Base-by-base conservation (phyloP, 192 early-diverging fungal genomes). In the Helicostylum pulchrum region DNA sequence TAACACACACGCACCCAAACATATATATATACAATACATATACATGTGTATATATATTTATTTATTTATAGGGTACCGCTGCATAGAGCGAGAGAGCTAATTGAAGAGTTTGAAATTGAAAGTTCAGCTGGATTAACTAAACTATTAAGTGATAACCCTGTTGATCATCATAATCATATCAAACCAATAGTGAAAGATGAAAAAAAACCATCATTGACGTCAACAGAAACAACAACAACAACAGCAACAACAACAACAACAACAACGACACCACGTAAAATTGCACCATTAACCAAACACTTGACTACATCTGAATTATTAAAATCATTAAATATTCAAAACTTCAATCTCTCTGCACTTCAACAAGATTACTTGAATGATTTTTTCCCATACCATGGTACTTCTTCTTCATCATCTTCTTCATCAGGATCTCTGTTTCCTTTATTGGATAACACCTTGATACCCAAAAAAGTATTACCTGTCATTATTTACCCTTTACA, bases 31-130 rank as follows among this genome's bases (percentile, higher is more conserved):
- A 32, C 21, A 19, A 34, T 15, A 44, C 2, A 10, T 17, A 53
- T 6, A 26, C 44, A 49, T 17, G 3, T 53, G 7, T 9, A 6
- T 26, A n/a, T 31, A 39, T 31, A 26, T 21, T 34, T 6, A 26
- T 26, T 1, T 36, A n/a, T 32, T 20, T 42, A 32, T 9, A 68
- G 55, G 39, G 52, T 77, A 12, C 54, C 49, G 34, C 56, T 73
- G 14, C 26, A 23, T 19, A 31, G 65, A 12, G 71, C 68, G 0
- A 55, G 64, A 32, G 71, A 62, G 26, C 30, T 72, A 6, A 62
- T 73, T 1, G 55, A 72, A 45, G 77, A 68, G 10, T 67, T 65
- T 46, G 65, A 77, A 30, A 68, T 68, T 53, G 65, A 73, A 53
- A 65, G 64, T 30, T 73, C 64, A 2, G 17, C 46, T 1, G 65